A percentile compares a stretch with the other conserved stretches of the same genome.
phyloP scores from a whole-genome alignment of 805 yeast genomes.

The Wickerhamomyces tratensis region DNA sequence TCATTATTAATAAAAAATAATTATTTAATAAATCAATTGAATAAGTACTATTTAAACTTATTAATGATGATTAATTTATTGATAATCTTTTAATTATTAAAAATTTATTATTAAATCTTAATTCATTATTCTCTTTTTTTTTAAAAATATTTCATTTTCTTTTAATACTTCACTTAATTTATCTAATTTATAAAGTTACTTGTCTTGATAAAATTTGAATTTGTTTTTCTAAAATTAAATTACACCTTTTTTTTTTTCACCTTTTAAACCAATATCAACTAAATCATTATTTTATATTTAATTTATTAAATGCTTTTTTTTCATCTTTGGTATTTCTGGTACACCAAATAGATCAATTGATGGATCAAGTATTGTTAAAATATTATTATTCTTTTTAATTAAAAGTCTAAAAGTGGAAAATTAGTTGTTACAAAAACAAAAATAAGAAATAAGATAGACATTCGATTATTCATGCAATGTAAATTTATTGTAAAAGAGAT shows the following conservation, averaged over 20 bases:
- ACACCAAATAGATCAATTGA: background rate
- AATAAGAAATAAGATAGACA: too few species aligned
- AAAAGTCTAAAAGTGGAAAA: too few species aligned
- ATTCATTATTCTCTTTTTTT: conserved; percentile 2
- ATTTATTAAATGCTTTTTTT: too few species aligned
- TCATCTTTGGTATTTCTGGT: background rate
- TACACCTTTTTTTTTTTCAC: conserved; percentile 19
- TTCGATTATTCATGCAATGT: too few species aligned
- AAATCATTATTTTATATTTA: conserved; percentile 2
- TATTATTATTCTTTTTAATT: too few species aligned
- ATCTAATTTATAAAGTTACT: conserved; percentile 17
- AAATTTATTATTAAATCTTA: conserved; percentile 6
- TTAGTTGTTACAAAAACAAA: too few species aligned
- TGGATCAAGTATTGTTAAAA: conserved; percentile 3
- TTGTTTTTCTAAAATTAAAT: conserved; percentile 18
- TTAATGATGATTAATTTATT: conserved; percentile 1
- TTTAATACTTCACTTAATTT: conserved; percentile 8
- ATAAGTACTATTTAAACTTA: too few species aligned
- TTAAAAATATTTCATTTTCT: conserved; percentile 11
- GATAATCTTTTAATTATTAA: conserved; percentile 1
- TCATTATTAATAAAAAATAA: too few species aligned
- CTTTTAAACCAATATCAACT: conserved; percentile 10
- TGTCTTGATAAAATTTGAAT: conserved; percentile 15
- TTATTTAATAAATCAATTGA: too few species aligned
- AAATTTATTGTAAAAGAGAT: too few species aligned